Percentiles rank a stretch among this genome's conserved stretches.
phyloP scores from a whole-genome alignment of 2,329 filamentous ascomycete genomes.

The Emergomyces pasteurianus region DNA sequence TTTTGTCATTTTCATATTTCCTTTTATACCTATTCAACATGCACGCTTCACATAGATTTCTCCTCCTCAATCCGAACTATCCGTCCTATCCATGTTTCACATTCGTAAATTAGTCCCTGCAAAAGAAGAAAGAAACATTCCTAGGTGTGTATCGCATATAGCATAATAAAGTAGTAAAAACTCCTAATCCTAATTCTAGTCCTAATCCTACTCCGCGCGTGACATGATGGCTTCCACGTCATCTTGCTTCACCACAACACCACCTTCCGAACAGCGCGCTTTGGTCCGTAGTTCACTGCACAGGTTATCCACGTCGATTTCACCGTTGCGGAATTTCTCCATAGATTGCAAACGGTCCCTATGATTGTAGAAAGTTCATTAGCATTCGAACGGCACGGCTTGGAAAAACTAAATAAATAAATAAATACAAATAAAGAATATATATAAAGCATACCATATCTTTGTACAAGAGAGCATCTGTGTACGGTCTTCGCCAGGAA shows the following conservation, averaged over 20 bases:
- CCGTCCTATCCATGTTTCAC: not conserved
- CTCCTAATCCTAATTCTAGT: no score
- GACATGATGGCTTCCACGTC: constrained; percentile 74
- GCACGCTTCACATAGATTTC: no score
- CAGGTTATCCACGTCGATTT: constrained; percentile 85
- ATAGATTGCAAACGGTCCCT: constrained; percentile 88
- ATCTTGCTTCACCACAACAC: constrained; percentile 76
- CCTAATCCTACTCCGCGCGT: constrained; percentile 19
- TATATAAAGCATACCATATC: constrained; percentile 59
- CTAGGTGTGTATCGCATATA: not conserved
- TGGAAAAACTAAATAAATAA: not conserved
- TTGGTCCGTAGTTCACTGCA: constrained; percentile 91
- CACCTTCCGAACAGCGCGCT: constrained; percentile 80
- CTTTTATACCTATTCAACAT: no score
- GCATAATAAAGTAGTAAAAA: no score
- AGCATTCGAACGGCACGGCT: not conserved
- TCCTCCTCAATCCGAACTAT: no score
- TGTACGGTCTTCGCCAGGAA: constrained; percentile 47
- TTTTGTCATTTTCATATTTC: not conserved
- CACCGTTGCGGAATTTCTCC: constrained; percentile 75
- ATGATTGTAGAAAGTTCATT: constrained; percentile 5
- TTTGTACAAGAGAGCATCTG: constrained; percentile 74
- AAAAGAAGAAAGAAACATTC: no score
- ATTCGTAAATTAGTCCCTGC: not conserved
- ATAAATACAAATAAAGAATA: not conserved